Base-by-base conservation (phyloP, 1,284 basidiomycete genomes). In the Meripilus lineatus region DNA sequence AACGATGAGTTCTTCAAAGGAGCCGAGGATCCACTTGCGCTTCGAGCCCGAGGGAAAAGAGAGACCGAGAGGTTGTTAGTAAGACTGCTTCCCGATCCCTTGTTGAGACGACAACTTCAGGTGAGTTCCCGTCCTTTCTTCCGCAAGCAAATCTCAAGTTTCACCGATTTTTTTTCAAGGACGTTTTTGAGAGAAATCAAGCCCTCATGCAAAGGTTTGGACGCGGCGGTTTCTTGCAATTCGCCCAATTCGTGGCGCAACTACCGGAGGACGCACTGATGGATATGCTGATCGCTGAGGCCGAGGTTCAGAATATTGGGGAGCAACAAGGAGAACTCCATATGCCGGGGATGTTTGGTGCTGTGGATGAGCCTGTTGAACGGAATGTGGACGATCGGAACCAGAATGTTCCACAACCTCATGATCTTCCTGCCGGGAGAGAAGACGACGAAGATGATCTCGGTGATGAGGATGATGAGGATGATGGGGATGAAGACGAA, bases 1-100 rank as follows among this genome's bases (percentile, higher is more conserved):
- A 73, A 91, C 49, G 66, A 72, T 2, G 65, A 63, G 18, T 94
- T 91, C 67, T 93, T 94, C 67, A 63, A 60, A 5, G 79, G 77
- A 1, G 66, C 75, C 4, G 79, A 81, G 45, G 79, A 84, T 47
- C 58, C 72, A 17, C 70, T 74, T 48, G 57, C 64, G 10, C 50
- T 58, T 39, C 52, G 62, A 20, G 47, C 53, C 40, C 54, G 50
- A 52, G 64, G 49, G 57, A 65, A 58, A 26, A 62, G 71, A 39
- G 61, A 70, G 49, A 68, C 73, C 46, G 72, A 71, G 49, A 59
- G 80, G 23, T 51, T 69, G 39, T 60, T 85, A 40, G 78, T 73
- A 46, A 68, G 70, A 39, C 60, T 81, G 45, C 66, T 85, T 17
- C 79, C 79, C 1, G 77, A 86, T 55, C 67, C 65, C 0, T 73